These are phyloP conservation scores for Tinospora cordifolia DNA, from an alignment of 164 flowering plant genomes.

Conservation along the genomic window DNA sequence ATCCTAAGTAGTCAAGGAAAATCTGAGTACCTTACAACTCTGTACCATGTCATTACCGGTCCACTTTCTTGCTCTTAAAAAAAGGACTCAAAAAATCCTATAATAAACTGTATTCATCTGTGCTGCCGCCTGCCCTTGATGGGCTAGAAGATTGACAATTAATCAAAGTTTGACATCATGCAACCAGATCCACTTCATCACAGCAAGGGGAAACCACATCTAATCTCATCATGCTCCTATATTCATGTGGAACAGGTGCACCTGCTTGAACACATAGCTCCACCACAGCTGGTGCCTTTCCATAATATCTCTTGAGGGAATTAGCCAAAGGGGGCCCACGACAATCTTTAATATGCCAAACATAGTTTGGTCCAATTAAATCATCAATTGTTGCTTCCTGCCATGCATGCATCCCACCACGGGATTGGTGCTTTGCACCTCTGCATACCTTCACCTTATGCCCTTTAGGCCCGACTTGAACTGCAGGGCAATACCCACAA, in stretches of 20 bases:
- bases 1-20: too few relatives aligned
- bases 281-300: conserved; percentile 78
- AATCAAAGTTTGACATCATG: conserved; percentile 25
- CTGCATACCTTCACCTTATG: conserved; percentile 82
- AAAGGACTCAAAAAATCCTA: not conserved
- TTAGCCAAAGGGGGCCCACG: conserved; percentile 39
- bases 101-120: too few relatives aligned
- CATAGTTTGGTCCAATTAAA: conserved; percentile 61
- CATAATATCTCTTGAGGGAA: conserved; percentile 63
- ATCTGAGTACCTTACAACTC: too few relatives aligned
- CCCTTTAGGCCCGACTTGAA: conserved; percentile 88
- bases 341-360: conserved; percentile 59
- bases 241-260: conserved; percentile 59
- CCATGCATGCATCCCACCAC: conserved; percentile 65
- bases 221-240: conserved; percentile 65
- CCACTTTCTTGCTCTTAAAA: not conserved
- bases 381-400: conserved; percentile 78
- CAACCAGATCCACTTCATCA: conserved; percentile 73
- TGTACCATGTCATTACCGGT: too few relatives aligned
- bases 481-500: conserved; percentile 81
- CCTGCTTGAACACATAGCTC: conserved; percentile 78
- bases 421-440: conserved; percentile 75
- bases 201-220: conserved; percentile 61
- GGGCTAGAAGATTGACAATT: too few relatives aligned
- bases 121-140: too few relatives aligned